Conservation (phyloP, 108 stramenopile species). For the Seminavis robusta region DNA sequence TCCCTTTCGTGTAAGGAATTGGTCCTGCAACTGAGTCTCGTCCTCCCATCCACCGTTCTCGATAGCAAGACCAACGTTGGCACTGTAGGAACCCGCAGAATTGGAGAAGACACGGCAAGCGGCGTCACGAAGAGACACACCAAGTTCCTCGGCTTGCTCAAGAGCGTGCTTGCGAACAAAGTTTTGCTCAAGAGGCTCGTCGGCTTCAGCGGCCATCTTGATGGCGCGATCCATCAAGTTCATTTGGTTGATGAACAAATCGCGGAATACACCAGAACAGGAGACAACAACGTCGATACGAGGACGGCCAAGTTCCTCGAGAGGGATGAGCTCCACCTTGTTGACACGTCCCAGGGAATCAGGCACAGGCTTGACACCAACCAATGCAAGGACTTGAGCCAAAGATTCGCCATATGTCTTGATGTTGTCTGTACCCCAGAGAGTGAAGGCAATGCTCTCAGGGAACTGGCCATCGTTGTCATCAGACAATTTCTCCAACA, state of each 20-base stretch:
- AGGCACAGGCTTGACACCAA: conserved; percentile 90
- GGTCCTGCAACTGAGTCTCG: conserved; percentile 91
- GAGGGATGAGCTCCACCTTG: conserved; percentile 96
- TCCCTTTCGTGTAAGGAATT: conserved; percentile 94
- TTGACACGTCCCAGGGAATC: conserved; percentile 96
- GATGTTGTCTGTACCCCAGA: conserved; percentile 99
- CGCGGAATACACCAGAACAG: conserved; percentile 97
- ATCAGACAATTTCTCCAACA: conserved; percentile 84
- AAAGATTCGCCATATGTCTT: conserved; percentile 97
- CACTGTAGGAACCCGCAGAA: conserved; percentile 95
- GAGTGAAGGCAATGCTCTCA: conserved; percentile 93
- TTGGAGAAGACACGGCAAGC: conserved; percentile 95
- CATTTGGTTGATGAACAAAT: conserved; percentile 99
- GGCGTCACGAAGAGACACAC: conserved; percentile 86
- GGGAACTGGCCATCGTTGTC: conserved; percentile 90
- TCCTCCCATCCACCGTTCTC: conserved; percentile 98
- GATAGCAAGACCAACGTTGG: conserved; percentile 96
- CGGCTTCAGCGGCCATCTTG: conserved; percentile 97
- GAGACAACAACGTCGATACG: conserved; percentile 96
- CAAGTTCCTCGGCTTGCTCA: conserved; percentile 88
- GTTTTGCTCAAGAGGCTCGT: conserved; percentile 89
- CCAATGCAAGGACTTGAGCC: conserved; percentile 92
- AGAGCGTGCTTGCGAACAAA: conserved; percentile 95
- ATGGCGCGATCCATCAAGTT: conserved; percentile 96
- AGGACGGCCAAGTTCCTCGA: conserved; percentile 94